Conservation (phyloP, 345 rosid genomes). For the Lepidium aucheri region DNA sequence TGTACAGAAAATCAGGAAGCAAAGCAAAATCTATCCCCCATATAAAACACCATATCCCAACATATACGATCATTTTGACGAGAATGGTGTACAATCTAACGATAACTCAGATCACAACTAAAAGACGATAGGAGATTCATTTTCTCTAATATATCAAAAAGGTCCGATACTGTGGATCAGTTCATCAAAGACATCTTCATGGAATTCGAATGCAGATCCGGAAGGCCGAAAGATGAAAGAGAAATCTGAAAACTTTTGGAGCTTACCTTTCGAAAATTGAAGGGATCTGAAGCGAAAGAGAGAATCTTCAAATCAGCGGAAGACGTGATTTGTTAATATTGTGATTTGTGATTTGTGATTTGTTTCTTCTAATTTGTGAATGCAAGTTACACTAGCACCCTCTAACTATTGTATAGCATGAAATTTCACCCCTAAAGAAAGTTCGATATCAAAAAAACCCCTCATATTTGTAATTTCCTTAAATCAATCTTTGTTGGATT, state of each 20-base stretch:
- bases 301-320: conserved; percentile 1
- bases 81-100: neutral
- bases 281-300: conserved; percentile 11
- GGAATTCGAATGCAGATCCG: conserved; percentile 2
- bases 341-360: neutral
- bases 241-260: neutral
- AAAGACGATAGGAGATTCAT: neutral
- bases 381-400: conserved; percentile 12
- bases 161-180: neutral
- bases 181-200: neutral
- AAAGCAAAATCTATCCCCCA: neutral
- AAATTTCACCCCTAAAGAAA: neutral
- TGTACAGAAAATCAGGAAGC: neutral
- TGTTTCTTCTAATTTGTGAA: too few relatives aligned
- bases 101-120: neutral
- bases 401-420: neutral
- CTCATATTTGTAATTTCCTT: neutral
- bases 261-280: conserved; percentile 13
- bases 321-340: neutral
- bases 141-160: neutral
- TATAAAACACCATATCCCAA: neutral
- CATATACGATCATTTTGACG: neutral
- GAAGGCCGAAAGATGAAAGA: neutral
- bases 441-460: neutral
- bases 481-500: neutral